Base-by-base conservation (phyloP, 495 filamentous ascomycete genomes). In the Cercophora newfieldiana region DNA sequence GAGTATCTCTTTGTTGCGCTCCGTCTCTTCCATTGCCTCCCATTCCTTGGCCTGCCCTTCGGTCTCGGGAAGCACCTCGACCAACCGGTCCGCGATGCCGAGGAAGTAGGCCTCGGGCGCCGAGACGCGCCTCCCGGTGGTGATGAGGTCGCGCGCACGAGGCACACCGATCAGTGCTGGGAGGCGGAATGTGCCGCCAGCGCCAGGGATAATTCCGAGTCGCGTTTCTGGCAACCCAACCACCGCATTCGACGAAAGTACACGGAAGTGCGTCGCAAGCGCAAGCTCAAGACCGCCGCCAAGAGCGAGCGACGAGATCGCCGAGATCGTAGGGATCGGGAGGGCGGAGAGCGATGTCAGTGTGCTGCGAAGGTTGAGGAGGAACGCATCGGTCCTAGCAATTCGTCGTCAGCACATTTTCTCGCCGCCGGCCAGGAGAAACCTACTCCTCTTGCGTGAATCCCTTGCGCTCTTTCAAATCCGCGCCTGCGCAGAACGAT, bases 261-360 rank as follows among this genome's bases (percentile, higher is more conserved):
- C 88, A 63, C 95, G 91, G 70, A 99, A 85, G 73, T 92, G 86
- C 2, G 93, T 97, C 68, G 88, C 85, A 14, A 99, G 83, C 1
- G 92, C 94, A 26, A 99, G 85, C 74, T 99, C 95, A 19, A 98
- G 86, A 30, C 95, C 95, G 66, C 95, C 95, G 64, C 95, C 95
- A 10, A 99, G 87, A 16, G 95, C 95, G 53, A 88, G 73, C 28
- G 89, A 91, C 53, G 87, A 87, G 66, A 98, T 83, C 50, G 92
- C 92, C 6, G 90, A 87, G 71, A 98, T 92, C 51, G 95, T 97
- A 21, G 95, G 95, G 68, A 97, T 88, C 21, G 90, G 89, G 28
- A 98, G 89, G 55, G 73, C 59, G 8, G 89, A 80, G 49, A 99
- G 83, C 30, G 77, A 75, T 19, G 84, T 79, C 61, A 99, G 87